Base-by-base conservation (phyloP, 2,329 filamentous ascomycete genomes). In the Dactylellina sp. region DNA sequence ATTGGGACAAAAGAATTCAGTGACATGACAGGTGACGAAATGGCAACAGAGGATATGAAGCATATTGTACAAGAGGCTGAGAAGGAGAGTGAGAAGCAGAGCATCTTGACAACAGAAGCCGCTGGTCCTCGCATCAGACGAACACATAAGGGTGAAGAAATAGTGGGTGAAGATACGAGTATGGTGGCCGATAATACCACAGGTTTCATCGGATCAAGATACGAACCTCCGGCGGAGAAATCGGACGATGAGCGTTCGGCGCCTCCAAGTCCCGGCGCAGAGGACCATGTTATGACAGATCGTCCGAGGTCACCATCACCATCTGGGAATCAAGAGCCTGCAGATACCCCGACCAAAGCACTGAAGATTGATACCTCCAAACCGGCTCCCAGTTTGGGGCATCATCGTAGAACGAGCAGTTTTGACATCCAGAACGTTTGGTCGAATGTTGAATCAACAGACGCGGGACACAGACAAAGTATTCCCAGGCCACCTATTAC, bases 101-200 rank as follows among this genome's bases (percentile, higher is more conserved):
- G 94, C 49, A 93, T 95, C 50, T 86, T 96, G 35, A 89, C 94
- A 71, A 87, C 92, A 12, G 87, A 91, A 18, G 88, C 91, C 16
- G 86, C 87, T 53, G 92, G 87, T 0, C 91, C 93, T 2, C 88
- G 93, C 1, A 89, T 97, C 65, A 87, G 93, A 78, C 89, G 91
- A 77, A 97, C 94, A 1, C 94, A 98, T 83, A 98, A 98, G 81
- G 95, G 95, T 11, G 93, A 97, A 70, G 95, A 98, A 80, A 81
- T 97, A 14, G 86, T 98, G 14, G 93, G 94, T 75, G 88, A 90
- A 49, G 92, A 96, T 35, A 84, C 82, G 55, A 76, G 70, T 11
- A 75, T 81, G 25, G 84, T 85, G 72, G 83, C 83, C 5, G 81
- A 84, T 35, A 84, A 84, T 66, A 83, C 82, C n/a, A 81, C 82